Percentiles rank a stretch among this genome's conserved stretches.
Evolutionary conservation across 331 rosid genomes (phyloP).

Genomic region (Rosa hybrid): DNA sequence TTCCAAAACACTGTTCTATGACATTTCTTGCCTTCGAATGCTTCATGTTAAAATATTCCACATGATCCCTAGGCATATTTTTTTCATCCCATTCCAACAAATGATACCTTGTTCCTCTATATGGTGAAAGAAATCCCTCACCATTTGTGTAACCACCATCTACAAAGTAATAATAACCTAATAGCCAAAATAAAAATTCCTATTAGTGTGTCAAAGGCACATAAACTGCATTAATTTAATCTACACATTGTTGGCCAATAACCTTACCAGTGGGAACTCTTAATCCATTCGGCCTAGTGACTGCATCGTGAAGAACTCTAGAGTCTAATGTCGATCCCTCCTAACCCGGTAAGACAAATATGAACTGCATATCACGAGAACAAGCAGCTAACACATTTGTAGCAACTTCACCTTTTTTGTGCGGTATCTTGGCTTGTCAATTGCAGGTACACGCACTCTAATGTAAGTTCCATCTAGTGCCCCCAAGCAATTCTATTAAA

Average conservation of each 20-base stretch:
- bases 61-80: no score
- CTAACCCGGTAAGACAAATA: slow-evolving; percentile 1
- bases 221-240: no score
- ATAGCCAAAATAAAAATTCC: not conserved
- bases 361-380: not conserved
- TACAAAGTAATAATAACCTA: not conserved
- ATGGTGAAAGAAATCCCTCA: no score
- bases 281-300: not conserved
- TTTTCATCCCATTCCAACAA: no score
- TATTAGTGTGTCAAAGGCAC: not conserved
- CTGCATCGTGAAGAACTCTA: slow-evolving; percentile 9
- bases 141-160: no score
- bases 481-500: slow-evolving; percentile 11
- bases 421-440: slow-evolving; percentile 3
- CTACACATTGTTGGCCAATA: no score
- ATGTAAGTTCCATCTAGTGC: slow-evolving; percentile 15
- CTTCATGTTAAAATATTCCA: no score
- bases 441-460: not conserved
- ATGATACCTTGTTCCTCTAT: no score
- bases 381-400: slow-evolving; percentile 8
- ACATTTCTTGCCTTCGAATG: no score
- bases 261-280: no score
- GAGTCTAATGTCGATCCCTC: not conserved
- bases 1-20: no score
- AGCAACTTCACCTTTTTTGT: not conserved